Evolutionary conservation across 345 rosid species (phyloP).

Genomic region (Camelina hispida): DNA sequence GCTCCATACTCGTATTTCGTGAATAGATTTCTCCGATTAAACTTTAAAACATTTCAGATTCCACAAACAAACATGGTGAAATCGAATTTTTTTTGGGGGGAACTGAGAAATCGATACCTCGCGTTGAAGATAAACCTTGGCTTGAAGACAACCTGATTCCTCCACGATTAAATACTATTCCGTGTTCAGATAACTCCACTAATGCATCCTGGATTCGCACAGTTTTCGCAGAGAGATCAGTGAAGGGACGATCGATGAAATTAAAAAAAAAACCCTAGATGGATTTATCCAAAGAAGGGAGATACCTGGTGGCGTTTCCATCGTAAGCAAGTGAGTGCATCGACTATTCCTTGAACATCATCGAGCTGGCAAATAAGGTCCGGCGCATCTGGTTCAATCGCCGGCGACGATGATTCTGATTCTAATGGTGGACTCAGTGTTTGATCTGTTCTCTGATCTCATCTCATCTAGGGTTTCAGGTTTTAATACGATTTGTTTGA

Average conservation of each 20-base stretch:
- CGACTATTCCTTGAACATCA: constrained; percentile 87
- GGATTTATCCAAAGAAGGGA: background rate
- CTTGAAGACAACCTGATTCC: constrained; percentile 91
- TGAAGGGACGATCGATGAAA: background rate
- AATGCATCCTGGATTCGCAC: constrained; percentile 66
- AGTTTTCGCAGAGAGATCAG: background rate
- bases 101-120: constrained; percentile 52
- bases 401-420: constrained; percentile 62
- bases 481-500: no score
- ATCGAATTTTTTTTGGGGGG: background rate
- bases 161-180: constrained; percentile 81
- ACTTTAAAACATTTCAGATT: background rate
- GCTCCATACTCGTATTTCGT: constrained; percentile 65
- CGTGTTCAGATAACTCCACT: constrained; percentile 84
- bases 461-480: no score
- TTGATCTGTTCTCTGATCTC: no score
- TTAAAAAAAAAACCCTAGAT: background rate
- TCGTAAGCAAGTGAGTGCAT: constrained; percentile 87
- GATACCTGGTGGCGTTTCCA: constrained; percentile 93
- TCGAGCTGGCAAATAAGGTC: constrained; percentile 81
- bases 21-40: constrained; percentile 60
- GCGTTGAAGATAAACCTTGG: no score
- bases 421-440: no score
- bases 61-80: background rate
- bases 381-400: constrained; percentile 57